A percentile compares a stretch with the other conserved stretches of the same genome.
These are phyloP conservation scores for Nitzschia palea DNA, from an alignment of 108 stramenopile genomes.

Conservation along the genomic window DNA sequence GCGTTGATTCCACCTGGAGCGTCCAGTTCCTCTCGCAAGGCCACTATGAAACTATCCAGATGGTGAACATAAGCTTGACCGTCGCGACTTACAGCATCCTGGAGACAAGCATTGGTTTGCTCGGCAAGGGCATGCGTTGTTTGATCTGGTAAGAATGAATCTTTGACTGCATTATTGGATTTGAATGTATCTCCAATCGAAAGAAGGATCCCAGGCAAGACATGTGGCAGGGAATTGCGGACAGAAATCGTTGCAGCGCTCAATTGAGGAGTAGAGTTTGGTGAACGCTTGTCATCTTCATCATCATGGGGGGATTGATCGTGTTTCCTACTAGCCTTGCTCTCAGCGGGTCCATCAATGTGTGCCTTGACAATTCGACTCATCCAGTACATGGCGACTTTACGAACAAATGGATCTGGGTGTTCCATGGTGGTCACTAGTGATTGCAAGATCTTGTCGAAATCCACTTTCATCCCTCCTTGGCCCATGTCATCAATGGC, in stretches of 20 bases:
- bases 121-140: slow-evolving; percentile 83
- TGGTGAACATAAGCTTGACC: slow-evolving; percentile 78
- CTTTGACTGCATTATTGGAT: slow-evolving; percentile 39
- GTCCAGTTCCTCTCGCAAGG: slow-evolving; percentile 83
- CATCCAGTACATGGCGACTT: slow-evolving; percentile 93
- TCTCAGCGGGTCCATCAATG: slow-evolving; percentile 34
- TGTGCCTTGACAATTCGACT: slow-evolving; percentile 84
- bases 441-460: slow-evolving; percentile 84
- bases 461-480: slow-evolving; percentile 64
- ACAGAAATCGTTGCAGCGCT: slow-evolving; percentile 77
- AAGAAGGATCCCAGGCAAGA: slow-evolving; percentile 81
- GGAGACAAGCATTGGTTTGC: slow-evolving; percentile 76
- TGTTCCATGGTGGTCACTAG: slow-evolving; percentile 87
- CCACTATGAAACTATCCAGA: slow-evolving; percentile 83
- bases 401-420: slow-evolving; percentile 89
- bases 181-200: slow-evolving; percentile 74
- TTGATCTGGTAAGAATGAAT: slow-evolving; percentile 78
- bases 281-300: slow-evolving; percentile 4
- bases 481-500: slow-evolving; percentile 65
- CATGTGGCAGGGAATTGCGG: slow-evolving; percentile 77
- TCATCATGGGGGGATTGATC: slow-evolving; percentile 2
- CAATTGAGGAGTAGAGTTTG: slow-evolving; percentile 18
- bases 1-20: slow-evolving; percentile 78
- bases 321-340: slow-evolving; percentile 10
- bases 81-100: slow-evolving; percentile 75